Evolutionary conservation across 2,329 filamentous ascomycete species (phyloP), one percentile per base, ranked within the genome.

Genomic region (Phaeosphaeriaceae sp.): DNA sequence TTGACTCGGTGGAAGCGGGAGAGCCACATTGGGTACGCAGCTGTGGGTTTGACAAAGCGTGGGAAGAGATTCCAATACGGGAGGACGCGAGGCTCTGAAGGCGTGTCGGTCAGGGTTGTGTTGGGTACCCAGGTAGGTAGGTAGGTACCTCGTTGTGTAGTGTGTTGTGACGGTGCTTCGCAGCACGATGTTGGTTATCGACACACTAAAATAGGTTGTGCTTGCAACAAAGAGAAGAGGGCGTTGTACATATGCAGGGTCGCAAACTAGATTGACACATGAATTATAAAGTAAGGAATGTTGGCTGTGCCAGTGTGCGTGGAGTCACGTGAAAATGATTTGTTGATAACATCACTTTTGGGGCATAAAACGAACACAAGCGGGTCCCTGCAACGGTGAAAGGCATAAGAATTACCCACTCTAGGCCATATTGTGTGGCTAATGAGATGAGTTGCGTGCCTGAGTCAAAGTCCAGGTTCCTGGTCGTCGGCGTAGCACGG

Each of bases 41-140:
- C 38, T 78, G 80, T 34, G 88, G 87, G 0, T 84, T 87, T 57
- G 79, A 85, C 1, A 79, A 87, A 63, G 85, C 86, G 3, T 92
- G 89, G 88, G 74, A 80, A 61, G 54, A 68, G 20, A 62, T 79
- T 18, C 67, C 70, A 20, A 15, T 64, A 46, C 56, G 67, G 46
- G 58, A 63, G 9, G 48, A 43, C 34, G 58, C 55, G 44, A 64
- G 54, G 50, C 52, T 69, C 37, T 70, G 47, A 62, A 46, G 18
- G 36, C 42, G 8, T 40, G 38, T 13, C 35, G 28, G 21, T 30
- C 32, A 16, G 35, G 16, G 38, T 32, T 3, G 33, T 38, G 26
- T 29, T 8, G 26, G n/a, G n/a, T n/a, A n/a, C n/a, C n/a, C n/a
- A n/a, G n/a, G n/a, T n/a, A n/a, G n/a, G n/a, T n/a, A n/a, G n/a